These are phyloP conservation scores for Argentina anserina DNA, from an alignment of 306 rosid species.

Conservation along the genomic window DNA sequence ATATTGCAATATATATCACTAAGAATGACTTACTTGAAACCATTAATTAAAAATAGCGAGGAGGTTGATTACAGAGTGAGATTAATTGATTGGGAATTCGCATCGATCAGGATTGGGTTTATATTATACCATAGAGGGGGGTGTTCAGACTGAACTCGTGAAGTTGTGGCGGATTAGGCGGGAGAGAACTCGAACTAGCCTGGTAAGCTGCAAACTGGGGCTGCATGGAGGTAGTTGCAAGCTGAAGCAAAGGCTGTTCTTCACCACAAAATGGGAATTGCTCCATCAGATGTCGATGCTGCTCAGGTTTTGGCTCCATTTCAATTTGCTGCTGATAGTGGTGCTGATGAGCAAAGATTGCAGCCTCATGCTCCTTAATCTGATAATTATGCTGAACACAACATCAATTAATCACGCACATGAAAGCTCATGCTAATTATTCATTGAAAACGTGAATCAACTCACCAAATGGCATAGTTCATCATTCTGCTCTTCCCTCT, in stretches of 20 bases:
- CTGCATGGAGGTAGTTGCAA: slow-evolving; percentile 18
- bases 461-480: slow-evolving; percentile 58
- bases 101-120: background rate
- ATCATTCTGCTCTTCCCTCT: slow-evolving; percentile 55
- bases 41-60: no score
- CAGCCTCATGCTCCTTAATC: slow-evolving; percentile 50
- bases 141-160: slow-evolving; percentile 37
- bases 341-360: slow-evolving; percentile 22
- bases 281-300: slow-evolving; percentile 11
- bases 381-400: background rate
- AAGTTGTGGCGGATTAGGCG: slow-evolving; percentile 39
- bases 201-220: slow-evolving; percentile 23
- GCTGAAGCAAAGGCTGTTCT: slow-evolving; percentile 40
- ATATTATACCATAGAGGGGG: slow-evolving; percentile 21
- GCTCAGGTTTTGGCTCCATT: slow-evolving; percentile 21
- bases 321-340: slow-evolving; percentile 19
- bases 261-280: slow-evolving; percentile 36
- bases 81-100: background rate
- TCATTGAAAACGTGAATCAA: background rate
- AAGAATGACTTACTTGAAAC: no score
- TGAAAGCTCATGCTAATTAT: background rate
- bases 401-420: background rate
- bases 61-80: background rate
- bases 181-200: slow-evolving; percentile 15
- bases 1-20: background rate